Base-by-base conservation (phyloP, 257 asterid species). In the Ilex aquifolium region DNA sequence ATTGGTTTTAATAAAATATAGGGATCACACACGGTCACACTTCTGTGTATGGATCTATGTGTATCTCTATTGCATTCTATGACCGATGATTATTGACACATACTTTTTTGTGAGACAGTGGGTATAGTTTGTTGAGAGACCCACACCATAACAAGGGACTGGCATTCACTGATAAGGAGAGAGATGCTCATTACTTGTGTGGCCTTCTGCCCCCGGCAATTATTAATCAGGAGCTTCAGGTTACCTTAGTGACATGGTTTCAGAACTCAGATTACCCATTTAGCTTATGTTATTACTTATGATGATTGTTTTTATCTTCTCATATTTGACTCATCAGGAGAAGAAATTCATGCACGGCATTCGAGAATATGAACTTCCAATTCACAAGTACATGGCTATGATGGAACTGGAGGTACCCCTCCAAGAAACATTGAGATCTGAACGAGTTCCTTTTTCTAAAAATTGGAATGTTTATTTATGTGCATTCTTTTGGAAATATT, bases 381-480 rank as follows among this genome's bases (percentile, higher is more conserved):
- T 87, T 55, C 92, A 87, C 72, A 82, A 82, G 76, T 87, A 87
- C 79, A 83, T 84, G 77, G 90, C 95, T 49, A 68, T 87, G 95
- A 87, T 87, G 95, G 95, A 87, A 73, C 91, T 87, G 58, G 88
- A 87, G 95, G 95, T 84, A 77, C 56, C 3, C 3, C 21, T 12
- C 16, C 30, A 10, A 9, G 16, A 10, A 7, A 42, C 56, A 42
- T 17, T 27, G 56, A 6, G 27, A 21, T 21, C 27, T 21, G 27
- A 21, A 1, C 27, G 27, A 21, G 27, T 21, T 21, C 27, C 27
- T 21, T 21, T 21, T 21, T 21, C 27, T 21, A 21, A 21, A 21
- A 21, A 21, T 21, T 21, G 27, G 27, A 21, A 21, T 21, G 27
- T 21, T 21, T 21, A 21, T 21, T 21, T 21, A 21, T 21, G 27